Conservation (phyloP, 441 rosid genomes). For the Sinapis alba region DNA sequence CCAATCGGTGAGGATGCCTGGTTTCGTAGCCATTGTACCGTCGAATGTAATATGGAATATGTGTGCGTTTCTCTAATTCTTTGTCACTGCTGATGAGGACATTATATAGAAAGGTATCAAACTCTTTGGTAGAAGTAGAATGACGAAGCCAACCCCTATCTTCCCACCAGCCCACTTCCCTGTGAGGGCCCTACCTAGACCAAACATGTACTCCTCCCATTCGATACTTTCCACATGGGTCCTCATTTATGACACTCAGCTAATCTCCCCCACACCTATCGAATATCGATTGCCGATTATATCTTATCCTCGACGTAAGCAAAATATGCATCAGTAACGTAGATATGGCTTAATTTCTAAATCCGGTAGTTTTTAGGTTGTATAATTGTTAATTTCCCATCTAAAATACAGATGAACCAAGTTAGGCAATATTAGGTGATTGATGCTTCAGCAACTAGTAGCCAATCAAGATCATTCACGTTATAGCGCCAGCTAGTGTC, state of each 20-base stretch:
- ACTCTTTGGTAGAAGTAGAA: background rate
- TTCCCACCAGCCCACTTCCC: slow-evolving; percentile 31
- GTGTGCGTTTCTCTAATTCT: slow-evolving; percentile 18
- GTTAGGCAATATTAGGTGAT: slow-evolving; percentile 16
- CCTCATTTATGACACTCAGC: slow-evolving; percentile 32
- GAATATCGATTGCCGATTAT: background rate
- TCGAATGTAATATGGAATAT: slow-evolving; percentile 12
- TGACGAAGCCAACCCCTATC: slow-evolving; percentile 34
- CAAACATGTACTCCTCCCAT: slow-evolving; percentile 16
- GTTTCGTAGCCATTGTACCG: slow-evolving; percentile 53
- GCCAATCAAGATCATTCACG: slow-evolving; percentile 19
- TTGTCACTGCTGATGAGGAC: slow-evolving; percentile 3
- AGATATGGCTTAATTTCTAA: background rate
- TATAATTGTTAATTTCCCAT: background rate
- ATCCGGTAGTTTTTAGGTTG: slow-evolving; percentile 1
- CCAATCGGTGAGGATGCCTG: slow-evolving; percentile 66
- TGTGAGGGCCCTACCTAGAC: slow-evolving; percentile 10
- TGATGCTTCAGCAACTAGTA: slow-evolving; percentile 8
- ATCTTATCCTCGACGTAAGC: background rate
- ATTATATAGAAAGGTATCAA: slow-evolving; percentile 20
- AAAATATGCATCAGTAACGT: background rate
- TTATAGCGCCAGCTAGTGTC: slow-evolving; percentile 32
- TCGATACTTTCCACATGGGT: slow-evolving; percentile 24
- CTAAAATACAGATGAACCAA: slow-evolving; percentile 1
- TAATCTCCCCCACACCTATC: background rate